Base-by-base conservation (phyloP, 441 rosid genomes). In the Cnidoscolus chayamansa region DNA sequence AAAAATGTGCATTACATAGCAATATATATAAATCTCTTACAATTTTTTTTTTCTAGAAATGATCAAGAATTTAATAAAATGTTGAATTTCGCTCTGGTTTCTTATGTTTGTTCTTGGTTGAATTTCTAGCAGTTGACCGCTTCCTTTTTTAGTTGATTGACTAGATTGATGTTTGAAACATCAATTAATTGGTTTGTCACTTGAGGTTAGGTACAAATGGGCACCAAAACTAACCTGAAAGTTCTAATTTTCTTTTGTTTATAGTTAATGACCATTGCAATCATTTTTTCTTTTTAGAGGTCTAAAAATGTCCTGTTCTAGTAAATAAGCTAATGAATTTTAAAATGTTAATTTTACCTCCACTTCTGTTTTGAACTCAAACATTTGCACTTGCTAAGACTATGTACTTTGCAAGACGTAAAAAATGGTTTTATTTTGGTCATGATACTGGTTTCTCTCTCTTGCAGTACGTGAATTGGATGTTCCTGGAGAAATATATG, bases 401-500 rank as follows among this genome's bases (percentile, higher is more conserved):
- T 48, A 10, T 56, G 50, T 1, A 16, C 32, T 16, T 49, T 56
- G 20, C 11, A 37, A 37, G n/a, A 8, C 20, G 32, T 35, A 49
- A 30, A 31, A 7, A 15, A 35, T 43, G 25, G 53, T 32, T 45
- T n/a, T 45, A 6, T 53, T 59, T 54, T 65, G 35, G 63, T 65
- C 63, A 10, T 76, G 72, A 68, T 69, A 70, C 2, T 47, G 8
- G 35, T 2, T 65, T 31, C 48, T 76, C 68, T 73, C 66, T 65
- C 40, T 75, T 81, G 77, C 90, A 95, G 99, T 95, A 45, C 97
- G 97, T 65, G 97, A 95, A 78, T 80, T 95, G 74, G 99, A 95
- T 79, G 88, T 95, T 66, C 99, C 98, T 76, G 98, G 99, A 74
- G 98, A 95, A 68, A 81, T 95, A 81, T 90, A 89, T 73, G 99